Evolutionary conservation across 2,329 filamentous ascomycete species (phyloP).

Genomic region (Arthroderma uncinatum): DNA sequence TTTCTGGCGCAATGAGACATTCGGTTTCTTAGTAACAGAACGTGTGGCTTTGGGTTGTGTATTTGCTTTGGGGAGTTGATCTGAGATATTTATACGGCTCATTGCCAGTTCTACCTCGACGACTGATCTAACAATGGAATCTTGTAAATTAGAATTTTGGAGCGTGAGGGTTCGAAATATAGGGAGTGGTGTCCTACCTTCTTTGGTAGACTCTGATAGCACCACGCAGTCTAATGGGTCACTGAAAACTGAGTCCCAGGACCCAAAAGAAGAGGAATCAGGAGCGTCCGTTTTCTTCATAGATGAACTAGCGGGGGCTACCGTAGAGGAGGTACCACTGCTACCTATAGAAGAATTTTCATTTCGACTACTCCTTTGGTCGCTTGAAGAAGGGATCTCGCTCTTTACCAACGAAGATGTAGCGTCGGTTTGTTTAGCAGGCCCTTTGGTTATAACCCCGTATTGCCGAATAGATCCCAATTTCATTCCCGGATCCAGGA

Average conservation of each 20-base stretch:
- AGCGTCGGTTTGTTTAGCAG: not conserved
- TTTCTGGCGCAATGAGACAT: not conserved
- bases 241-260: not conserved
- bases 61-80: not conserved
- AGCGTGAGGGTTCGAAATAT: not conserved
- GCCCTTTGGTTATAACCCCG: conserved; percentile 28
- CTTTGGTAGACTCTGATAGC: not conserved
- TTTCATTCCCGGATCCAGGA: conserved; percentile 31
- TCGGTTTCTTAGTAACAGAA: not conserved
- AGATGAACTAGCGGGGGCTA: not conserved
- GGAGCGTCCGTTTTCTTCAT: not conserved
- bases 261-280: not conserved
- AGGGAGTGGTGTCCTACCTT: not conserved
- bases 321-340: not conserved
- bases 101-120: not conserved
- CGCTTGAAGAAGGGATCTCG: not conserved
- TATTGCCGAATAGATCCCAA: conserved; percentile 33
- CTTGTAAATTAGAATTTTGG: not conserved
- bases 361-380: too few species aligned
- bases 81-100: not conserved
- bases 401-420: not conserved
- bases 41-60: not conserved
- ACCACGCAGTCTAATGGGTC: not conserved
- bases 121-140: not conserved
- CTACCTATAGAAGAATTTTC: not conserved